phyloP scores from a whole-genome alignment of 495 filamentous ascomycete species.

The Podospora pseudoanserina region DNA sequence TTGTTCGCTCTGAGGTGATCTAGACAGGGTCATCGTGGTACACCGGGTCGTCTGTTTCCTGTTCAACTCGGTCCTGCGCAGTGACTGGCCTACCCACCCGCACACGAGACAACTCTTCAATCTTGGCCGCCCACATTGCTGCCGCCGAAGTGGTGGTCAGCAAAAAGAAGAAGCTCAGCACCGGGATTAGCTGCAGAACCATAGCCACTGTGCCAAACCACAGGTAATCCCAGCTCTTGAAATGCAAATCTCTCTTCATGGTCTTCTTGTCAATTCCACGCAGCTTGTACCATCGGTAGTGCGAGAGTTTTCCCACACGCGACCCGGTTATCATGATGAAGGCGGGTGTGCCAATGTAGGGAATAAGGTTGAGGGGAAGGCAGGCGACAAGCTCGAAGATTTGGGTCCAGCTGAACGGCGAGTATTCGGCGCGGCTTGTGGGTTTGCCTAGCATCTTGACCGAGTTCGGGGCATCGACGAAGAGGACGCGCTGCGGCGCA shows the following conservation, averaged over 20 bases:
- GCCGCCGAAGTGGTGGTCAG: slow-evolving; percentile 76
- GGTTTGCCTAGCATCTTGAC: slow-evolving; percentile 74
- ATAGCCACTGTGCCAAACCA: slow-evolving; percentile 57
- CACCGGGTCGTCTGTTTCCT: slow-evolving; percentile 20
- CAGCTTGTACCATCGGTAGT: slow-evolving; percentile 75
- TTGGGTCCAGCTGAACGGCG: slow-evolving; percentile 67
- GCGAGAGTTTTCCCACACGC: slow-evolving; percentile 55
- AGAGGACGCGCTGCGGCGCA: slow-evolving; percentile 65
- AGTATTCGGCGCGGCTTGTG: slow-evolving; percentile 61
- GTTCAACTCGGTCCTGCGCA: slow-evolving; percentile 17
- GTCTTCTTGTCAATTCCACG: slow-evolving; percentile 63
- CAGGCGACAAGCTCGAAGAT: slow-evolving; percentile 73
- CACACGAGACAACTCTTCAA: slow-evolving; percentile 40
- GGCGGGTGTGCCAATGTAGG: slow-evolving; percentile 72
- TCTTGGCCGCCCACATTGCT: slow-evolving; percentile 74
- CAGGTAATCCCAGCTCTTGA: slow-evolving; percentile 64
- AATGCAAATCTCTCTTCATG: slow-evolving; percentile 59
- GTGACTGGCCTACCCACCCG: slow-evolving; percentile 26
- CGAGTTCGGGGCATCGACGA: slow-evolving; percentile 54
- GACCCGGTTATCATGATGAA: slow-evolving; percentile 70
- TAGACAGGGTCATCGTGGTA: slow-evolving; percentile 33
- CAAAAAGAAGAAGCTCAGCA: slow-evolving; percentile 82
- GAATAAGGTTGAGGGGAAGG: slow-evolving; percentile 86
- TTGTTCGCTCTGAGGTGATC: not conserved
- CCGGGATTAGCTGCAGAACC: slow-evolving; percentile 67